Evolutionary conservation across 2,329 filamentous ascomycete species (phyloP).

Genomic region (Penicillium sp.): DNA sequence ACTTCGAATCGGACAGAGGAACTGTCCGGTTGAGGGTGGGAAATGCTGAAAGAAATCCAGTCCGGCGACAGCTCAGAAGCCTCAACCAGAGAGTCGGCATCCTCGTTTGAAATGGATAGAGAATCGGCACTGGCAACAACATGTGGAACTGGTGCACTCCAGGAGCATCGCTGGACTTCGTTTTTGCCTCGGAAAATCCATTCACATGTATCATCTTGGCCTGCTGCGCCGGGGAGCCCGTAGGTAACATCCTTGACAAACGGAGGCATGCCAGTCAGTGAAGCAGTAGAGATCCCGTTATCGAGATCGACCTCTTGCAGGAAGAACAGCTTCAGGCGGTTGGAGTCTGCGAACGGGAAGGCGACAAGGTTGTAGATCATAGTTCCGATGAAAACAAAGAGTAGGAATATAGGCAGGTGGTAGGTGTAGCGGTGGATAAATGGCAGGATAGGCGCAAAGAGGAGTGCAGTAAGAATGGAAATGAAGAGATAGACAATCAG

Average conservation of each 20-base stretch:
- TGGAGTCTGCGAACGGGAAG: conserved; percentile 81
- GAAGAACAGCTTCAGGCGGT: conserved; percentile 84
- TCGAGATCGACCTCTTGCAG: conserved; percentile 78
- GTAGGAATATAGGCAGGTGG: conserved; percentile 75
- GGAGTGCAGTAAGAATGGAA: conserved; percentile 65
- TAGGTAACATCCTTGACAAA: conserved; percentile 68
- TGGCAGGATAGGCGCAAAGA: conserved; percentile 74
- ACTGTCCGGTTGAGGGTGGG: conserved; percentile 42
- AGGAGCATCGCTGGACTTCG: conserved; percentile 61
- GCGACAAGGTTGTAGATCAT: conserved; percentile 81
- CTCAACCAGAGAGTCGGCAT: not conserved
- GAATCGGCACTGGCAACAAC: conserved; percentile 52
- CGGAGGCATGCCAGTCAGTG: conserved; percentile 65
- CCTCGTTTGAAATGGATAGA: not conserved
- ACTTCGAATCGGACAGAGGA: conserved; percentile 63
- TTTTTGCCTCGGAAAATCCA: conserved; percentile 11
- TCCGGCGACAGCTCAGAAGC: conserved; percentile 46
- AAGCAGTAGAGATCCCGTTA: conserved; percentile 66
- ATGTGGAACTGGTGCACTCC: conserved; percentile 66
- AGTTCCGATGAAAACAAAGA: conserved; percentile 71
- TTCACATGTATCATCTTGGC: conserved; percentile 59
- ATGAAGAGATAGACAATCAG: conserved; percentile 71
- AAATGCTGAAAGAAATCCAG: conserved; percentile 68
- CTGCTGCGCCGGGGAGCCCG: conserved; percentile 68
- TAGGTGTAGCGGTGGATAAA: conserved; percentile 85